Evolutionary conservation across 306 rosid species (phyloP).

Genomic region (Quercus dentata): DNA sequence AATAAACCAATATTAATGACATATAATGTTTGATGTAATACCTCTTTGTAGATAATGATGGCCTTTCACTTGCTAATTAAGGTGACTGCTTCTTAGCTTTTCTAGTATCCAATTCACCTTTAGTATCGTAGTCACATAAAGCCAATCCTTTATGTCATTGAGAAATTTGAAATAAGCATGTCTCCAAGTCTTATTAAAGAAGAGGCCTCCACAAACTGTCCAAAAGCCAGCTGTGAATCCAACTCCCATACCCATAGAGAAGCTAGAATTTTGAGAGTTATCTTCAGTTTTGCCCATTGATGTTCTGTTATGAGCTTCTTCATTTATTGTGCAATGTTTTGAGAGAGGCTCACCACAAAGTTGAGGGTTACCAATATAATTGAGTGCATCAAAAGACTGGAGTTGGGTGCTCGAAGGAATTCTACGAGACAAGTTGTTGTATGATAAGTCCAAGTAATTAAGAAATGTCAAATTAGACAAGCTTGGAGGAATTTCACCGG

Average conservation of each 20-base stretch:
- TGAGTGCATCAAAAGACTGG: neutral
- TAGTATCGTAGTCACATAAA: no score
- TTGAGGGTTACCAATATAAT: neutral
- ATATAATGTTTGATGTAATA: no score
- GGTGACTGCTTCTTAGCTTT: no score
- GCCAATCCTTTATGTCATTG: no score
- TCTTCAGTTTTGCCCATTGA: no score
- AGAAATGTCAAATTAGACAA: neutral
- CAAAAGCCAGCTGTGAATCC: constrained; percentile 8
- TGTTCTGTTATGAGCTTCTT: no score
- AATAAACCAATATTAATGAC: no score
- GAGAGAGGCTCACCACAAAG: neutral
- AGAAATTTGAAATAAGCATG: neutral
- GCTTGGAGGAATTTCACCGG: neutral
- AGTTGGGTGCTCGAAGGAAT: constrained; percentile 2
- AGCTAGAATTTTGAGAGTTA: neutral
- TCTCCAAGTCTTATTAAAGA: neutral
- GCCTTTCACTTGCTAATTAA: no score
- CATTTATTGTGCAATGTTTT: no score
- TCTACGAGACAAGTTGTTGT: neutral
- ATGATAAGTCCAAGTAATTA: neutral
- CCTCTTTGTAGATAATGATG: no score
- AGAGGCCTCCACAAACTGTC: neutral
- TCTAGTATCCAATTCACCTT: no score
- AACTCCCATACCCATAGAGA: constrained; percentile 13